Percentiles rank a stretch among this genome's conserved stretches.
phyloP scores from a whole-genome alignment of 2,329 filamentous ascomycete genomes.

The Macrophomina pseudophaseolina region DNA sequence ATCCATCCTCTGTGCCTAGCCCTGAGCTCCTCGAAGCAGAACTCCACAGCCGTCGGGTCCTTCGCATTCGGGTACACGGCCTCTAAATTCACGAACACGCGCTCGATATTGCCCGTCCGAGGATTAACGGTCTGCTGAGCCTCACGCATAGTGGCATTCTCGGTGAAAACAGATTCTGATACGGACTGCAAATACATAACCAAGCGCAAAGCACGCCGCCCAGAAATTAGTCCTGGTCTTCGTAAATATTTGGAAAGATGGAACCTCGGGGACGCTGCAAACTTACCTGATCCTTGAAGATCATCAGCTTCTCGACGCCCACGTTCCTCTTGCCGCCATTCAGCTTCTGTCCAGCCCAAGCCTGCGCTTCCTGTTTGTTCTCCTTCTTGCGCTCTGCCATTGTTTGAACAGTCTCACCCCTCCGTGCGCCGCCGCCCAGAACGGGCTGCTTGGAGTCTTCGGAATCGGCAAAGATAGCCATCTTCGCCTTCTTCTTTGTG shows the following conservation, averaged over 20 bases:
- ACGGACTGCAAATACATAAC: constrained; percentile 60
- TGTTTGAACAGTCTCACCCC: constrained; percentile 92
- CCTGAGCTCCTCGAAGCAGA: constrained; percentile 90
- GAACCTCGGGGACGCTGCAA: constrained; percentile 33
- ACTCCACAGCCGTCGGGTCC: constrained; percentile 70
- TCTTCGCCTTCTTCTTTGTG: constrained; percentile 72
- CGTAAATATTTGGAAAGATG: constrained; percentile 72
- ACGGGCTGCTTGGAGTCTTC: constrained; percentile 58
- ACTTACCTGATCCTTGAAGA: constrained; percentile 97
- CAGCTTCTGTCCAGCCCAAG: constrained; percentile 90
- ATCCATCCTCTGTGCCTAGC: constrained; percentile 75
- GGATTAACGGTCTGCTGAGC: constrained; percentile 84
- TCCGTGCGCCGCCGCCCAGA: constrained; percentile 66
- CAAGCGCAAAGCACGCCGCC: constrained; percentile 53
- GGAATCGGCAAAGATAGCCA: constrained; percentile 89
- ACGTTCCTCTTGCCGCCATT: constrained; percentile 84
- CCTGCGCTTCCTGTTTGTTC: constrained; percentile 82
- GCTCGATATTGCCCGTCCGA: constrained; percentile 80
- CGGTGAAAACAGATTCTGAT: constrained; percentile 44
- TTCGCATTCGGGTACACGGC: constrained; percentile 81
- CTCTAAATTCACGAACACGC: constrained; percentile 85
- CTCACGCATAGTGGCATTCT: constrained; percentile 70
- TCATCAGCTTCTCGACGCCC: constrained; percentile 77
- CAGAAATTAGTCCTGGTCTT: constrained; percentile 90
- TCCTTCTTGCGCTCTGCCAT: constrained; percentile 91